Evolutionary conservation across 2,329 filamentous ascomycete species (phyloP).

Genomic region (Calonectria pteridis): DNA sequence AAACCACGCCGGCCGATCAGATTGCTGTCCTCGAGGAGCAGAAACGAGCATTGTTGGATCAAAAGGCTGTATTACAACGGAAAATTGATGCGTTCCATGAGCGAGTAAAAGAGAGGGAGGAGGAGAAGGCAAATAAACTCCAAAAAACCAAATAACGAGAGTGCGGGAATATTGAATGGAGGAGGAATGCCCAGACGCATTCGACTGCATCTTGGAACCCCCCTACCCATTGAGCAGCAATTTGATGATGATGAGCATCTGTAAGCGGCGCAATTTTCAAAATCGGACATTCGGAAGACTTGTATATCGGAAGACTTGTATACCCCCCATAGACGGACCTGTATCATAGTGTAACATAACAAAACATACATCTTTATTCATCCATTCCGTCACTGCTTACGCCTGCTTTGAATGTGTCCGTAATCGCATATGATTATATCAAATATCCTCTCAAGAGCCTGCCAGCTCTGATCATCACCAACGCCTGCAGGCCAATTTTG

Average conservation of each 20-base stretch:
- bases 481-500: slow-evolving; percentile 18
- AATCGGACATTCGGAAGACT: background rate
- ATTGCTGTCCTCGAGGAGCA: slow-evolving; percentile 59
- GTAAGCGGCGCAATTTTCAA: background rate
- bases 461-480: slow-evolving; percentile 13
- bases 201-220: background rate
- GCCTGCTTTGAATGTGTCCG: slow-evolving; percentile 29
- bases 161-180: background rate
- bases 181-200: background rate
- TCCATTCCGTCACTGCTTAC: slow-evolving; percentile 34
- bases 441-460: slow-evolving; percentile 19
- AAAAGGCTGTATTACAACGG: slow-evolving; percentile 55
- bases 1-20: slow-evolving; percentile 57
- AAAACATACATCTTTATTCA: slow-evolving; percentile 29
- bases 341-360: slow-evolving; percentile 28
- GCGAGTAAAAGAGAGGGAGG: slow-evolving; percentile 54
- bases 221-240: background rate
- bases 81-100: slow-evolving; percentile 57
- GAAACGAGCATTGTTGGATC: slow-evolving; percentile 52
- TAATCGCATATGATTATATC: slow-evolving; percentile 24
- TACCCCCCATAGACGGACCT: slow-evolving; percentile 36
- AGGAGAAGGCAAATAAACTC: slow-evolving; percentile 40
- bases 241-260: background rate
- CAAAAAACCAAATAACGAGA: slow-evolving; percentile 21
- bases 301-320: slow-evolving; percentile 27